These are phyloP conservation scores for Lentinus brumalis DNA, from an alignment of 768 basidiomycete genomes.

Conservation along the genomic window DNA sequence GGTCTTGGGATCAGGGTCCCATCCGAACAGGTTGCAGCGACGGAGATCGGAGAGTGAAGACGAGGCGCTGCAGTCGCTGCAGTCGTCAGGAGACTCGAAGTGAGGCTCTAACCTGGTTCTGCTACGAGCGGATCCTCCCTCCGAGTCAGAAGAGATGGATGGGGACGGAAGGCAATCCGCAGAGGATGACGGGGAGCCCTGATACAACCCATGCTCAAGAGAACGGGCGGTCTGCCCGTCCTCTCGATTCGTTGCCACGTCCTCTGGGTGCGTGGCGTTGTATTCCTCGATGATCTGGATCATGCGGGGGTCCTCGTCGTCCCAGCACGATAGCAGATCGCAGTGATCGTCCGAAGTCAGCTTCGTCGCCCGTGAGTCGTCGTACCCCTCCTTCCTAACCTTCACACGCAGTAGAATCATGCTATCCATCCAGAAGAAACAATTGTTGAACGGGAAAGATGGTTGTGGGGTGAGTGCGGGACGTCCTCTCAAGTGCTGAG, in stretches of 20 bases:
- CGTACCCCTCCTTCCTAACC: background rate
- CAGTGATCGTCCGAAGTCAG: background rate
- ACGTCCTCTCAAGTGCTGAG: background rate
- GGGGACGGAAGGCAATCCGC: no score
- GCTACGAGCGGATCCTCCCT: no score
- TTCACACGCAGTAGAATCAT: background rate
- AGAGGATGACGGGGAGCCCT: no score
- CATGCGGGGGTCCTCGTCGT: background rate
- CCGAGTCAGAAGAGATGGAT: no score
- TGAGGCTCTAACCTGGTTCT: no score
- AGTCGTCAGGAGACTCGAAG: no score
- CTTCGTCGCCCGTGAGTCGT: background rate
- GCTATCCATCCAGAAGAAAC: constrained; percentile 1
- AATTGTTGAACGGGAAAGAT: constrained; percentile 3
- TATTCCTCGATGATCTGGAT: background rate
- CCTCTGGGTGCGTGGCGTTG: no score
- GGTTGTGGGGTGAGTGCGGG: background rate
- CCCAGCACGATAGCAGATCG: background rate
- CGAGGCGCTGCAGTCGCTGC: background rate
- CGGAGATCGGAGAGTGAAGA: background rate
- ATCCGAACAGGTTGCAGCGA: background rate
- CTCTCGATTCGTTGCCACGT: no score
- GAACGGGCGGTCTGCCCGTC: no score
- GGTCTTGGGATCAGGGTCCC: background rate
- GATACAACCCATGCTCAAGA: no score